Base-by-base conservation (phyloP, 371 early-diverging fungal genomes). In the Mortierella sp. region DNA sequence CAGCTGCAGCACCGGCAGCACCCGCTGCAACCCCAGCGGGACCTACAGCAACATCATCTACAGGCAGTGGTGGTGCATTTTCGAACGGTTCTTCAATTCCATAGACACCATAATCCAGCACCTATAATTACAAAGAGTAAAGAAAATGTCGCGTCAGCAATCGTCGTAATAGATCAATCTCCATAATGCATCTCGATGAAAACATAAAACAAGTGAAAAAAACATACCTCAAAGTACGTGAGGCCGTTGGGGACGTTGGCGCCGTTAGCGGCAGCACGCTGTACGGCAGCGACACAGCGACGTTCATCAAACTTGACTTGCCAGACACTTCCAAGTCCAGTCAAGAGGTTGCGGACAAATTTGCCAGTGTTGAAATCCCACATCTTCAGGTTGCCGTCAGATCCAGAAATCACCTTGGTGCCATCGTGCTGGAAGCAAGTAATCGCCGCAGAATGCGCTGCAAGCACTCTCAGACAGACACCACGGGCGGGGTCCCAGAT, bases 361-460 rank as follows among this genome's bases (percentile, higher is more conserved):
- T 92, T 88, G 14, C 98, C 98, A 26, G 95, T 91, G 76, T 94
- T 88, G 34, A 97, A 92, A 85, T 99, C 97, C 98, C 99, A 98
- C 87, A 98, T 91, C 82, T 97, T 99, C 34, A 99, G 89, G 3
- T 96, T 96, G n/a, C 96, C 96, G 78, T 98, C 99, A 8, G 97
- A 96, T 0, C 99, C 98, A 11, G 97, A 97, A 24, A 98, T 96
- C 14, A 98, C 95, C 76, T 97, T 97, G 72, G 92, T 89, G 6
- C 91, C 93, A 80, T 99, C 98, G 84, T 97, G 96, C 82, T 98
- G 97, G 89, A 99, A 97, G 75, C 98, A 98, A 1, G 98, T 99
- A 72, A 99, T 98, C 28, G 99, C 97, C 3, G 94, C 95, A 21
- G 90, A 73, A 83, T 97, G 96, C 2, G 92, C 94, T 13, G 91